phyloP scores from a whole-genome alignment of 164 flowering plant species.

The Vitis labrusca region DNA sequence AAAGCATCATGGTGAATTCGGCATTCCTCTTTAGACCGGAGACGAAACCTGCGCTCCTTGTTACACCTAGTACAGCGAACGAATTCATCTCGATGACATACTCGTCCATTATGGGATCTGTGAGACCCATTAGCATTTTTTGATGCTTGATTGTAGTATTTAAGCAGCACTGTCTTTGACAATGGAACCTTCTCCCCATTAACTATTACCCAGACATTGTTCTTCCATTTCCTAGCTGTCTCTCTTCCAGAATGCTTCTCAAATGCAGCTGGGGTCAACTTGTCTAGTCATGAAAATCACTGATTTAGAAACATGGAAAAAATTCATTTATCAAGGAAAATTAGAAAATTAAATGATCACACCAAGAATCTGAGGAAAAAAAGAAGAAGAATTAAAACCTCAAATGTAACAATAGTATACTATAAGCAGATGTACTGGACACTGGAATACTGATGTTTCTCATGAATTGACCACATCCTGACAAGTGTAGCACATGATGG shows the following conservation, averaged over 20 bases:
- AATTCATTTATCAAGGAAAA: not conserved
- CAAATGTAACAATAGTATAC: not conserved
- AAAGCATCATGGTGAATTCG: slow-evolving; percentile 75
- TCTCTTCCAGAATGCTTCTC: slow-evolving; percentile 94
- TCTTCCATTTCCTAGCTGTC: slow-evolving; percentile 84
- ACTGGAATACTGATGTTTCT: not conserved
- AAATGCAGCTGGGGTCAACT: slow-evolving; percentile 85
- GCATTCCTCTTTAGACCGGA: slow-evolving; percentile 80
- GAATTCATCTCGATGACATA: slow-evolving; percentile 80
- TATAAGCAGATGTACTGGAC: not conserved
- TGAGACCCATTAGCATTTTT: slow-evolving; percentile 52
- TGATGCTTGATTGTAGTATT: slow-evolving; percentile 63
- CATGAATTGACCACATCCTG: not conserved
- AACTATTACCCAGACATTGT: slow-evolving; percentile 77
- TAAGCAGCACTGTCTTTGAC: slow-evolving; percentile 67
- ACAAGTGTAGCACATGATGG: not conserved
- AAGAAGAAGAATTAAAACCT: not conserved
- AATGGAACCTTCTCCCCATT: slow-evolving; percentile 81
- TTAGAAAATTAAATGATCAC: not conserved
- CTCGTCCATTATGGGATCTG: slow-evolving; percentile 47
- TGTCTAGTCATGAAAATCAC: slow-evolving; percentile 40
- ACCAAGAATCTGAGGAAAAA: not conserved
- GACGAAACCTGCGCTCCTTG: slow-evolving; percentile 82
- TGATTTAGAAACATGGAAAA: not conserved
- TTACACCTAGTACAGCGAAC: slow-evolving; percentile 59